Base-by-base conservation (phyloP, 2,329 filamentous ascomycete species). In the Bipolaris cookei region DNA sequence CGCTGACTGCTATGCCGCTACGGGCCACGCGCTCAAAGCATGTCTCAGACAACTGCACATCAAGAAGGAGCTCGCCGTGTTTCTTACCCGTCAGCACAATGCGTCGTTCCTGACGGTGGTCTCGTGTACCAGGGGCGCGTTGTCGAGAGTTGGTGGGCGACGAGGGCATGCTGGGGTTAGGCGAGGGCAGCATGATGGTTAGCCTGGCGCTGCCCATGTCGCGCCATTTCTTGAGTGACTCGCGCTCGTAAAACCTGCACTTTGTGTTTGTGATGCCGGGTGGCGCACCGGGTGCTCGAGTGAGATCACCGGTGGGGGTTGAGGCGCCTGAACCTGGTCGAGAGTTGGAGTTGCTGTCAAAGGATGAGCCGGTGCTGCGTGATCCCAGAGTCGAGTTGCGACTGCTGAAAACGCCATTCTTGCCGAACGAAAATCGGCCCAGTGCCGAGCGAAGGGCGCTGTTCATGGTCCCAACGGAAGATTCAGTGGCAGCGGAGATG, bases 181-280 rank as follows among this genome's bases (percentile, higher is more conserved):
- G 76, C 58, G 66, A 74, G n/a, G 91, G 90, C 16, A 87, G 86
- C 73, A 92, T 87, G 68, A 99, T 92, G 14, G 90, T 91, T 58
- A 99, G 80, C 35, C 87, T 83, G 58, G 92, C 96, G 66, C 91
- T 88, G 63, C 95, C 94, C 80, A 93, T 88, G 73, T 98, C 93
- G 59, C 92, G 88, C 95, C 95, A 99, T 73, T 94, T 94, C 11
- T 86, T 82, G 1, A 85, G 82, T 8, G 81, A 81, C 58, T 92
- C 89, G 47, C 94, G 88, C 46, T 91, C 82, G 74, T 98, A 97
- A 11, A 98, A 84, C 34, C 92, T 85, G 66, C 97, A 91, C 66
- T 93, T 93, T 49, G 94, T 87, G 68, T 95, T 92, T 52, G 88
- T 88, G 55, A 91, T 87, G 51, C 88, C 90, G 20, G 88, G 76